A percentile compares a stretch with the other conserved stretches of the same genome.
phyloP scores from a whole-genome alignment of 257 asterid genomes.

The Parsonsia alboflavescens region DNA sequence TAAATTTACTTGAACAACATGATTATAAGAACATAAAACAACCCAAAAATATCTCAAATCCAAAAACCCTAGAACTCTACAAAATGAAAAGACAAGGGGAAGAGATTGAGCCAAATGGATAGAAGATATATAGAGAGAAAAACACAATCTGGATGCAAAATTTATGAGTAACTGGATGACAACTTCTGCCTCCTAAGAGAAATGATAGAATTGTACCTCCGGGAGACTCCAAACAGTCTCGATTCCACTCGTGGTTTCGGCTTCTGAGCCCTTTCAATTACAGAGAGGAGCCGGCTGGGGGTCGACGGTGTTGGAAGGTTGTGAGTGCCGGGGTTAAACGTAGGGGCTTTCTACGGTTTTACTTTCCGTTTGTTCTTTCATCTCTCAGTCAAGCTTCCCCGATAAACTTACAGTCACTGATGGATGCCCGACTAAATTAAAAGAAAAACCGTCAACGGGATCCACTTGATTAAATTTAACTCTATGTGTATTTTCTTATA shows the following conservation, averaged over 20 bases:
- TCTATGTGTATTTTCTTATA: too few relatives aligned
- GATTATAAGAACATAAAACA: not conserved
- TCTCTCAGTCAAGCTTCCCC: too few relatives aligned
- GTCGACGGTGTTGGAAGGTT: not conserved
- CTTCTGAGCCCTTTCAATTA: not conserved
- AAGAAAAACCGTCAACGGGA: too few relatives aligned
- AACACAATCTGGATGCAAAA: not conserved
- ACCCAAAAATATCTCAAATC: not conserved
- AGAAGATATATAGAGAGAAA: not conserved
- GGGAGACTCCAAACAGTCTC: not conserved
- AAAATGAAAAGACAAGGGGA: not conserved
- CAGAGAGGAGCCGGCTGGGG: not conserved
- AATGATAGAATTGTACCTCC: not conserved
- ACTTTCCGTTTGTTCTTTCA: too few relatives aligned
- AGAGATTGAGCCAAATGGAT: not conserved
- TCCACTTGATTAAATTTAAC: too few relatives aligned
- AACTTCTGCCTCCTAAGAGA: not conserved
- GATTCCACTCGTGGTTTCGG: not conserved
- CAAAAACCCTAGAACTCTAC: conserved; percentile 1
- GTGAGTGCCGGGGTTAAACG: not conserved
- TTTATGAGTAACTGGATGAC: not conserved
- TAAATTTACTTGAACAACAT: not conserved
- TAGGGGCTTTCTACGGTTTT: not conserved
- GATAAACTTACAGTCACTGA: too few relatives aligned
- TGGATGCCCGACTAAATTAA: too few relatives aligned